Base-by-base conservation (phyloP, 768 basidiomycete species). In the Boletus bicolor region DNA sequence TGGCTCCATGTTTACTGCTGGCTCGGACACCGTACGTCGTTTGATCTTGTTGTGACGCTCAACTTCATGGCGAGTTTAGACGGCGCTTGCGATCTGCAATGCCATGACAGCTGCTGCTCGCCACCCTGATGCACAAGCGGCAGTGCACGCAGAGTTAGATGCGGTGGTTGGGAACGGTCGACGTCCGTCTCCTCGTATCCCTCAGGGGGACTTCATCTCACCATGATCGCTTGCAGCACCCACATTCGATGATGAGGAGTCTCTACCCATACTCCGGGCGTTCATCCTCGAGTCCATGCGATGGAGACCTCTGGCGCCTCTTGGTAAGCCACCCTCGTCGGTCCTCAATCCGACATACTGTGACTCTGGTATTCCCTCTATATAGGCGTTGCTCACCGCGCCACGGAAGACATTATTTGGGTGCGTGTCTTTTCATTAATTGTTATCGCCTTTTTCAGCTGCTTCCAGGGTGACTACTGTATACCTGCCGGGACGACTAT, bases 1-100 rank as follows among this genome's bases (percentile, higher is more conserved):
- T 2, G 83, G 83, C 0, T 74, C 75, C 30, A 76, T 84, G 72
- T 84, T 84, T 60, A 76, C 82, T 38, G 83, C 81, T 28, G 82
- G 82, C 1, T 76, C 77, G 1, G 82, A 83, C 57, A 83, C 83
- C 7, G 73, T 73, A 51, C 3, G 66, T 32, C 10, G 6, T 37
- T 34, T 35, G 30, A 47, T 37, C 28, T n/a, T 15, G 37, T 21
- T n/a, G 11, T 15, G 12, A 17, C 4, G 1, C 1, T 36, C 1
- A 36, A 30, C 8, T 38, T 55, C 24, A 54, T 6, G 5, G n/a
- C 5, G 5, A 35, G 3, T 21, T 28, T 26, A 74, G 54, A 83
- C 80, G 1, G 78, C 81, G 0, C 75, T 76, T 8, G 80, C 77
- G 0, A 81, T 83, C 39, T 77, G 76, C 50, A 71, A 78, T 39